Evolutionary conservation across 257 asterid genomes (phyloP), one percentile per base, ranked within the genome.

Genomic region (Avicennia marina): DNA sequence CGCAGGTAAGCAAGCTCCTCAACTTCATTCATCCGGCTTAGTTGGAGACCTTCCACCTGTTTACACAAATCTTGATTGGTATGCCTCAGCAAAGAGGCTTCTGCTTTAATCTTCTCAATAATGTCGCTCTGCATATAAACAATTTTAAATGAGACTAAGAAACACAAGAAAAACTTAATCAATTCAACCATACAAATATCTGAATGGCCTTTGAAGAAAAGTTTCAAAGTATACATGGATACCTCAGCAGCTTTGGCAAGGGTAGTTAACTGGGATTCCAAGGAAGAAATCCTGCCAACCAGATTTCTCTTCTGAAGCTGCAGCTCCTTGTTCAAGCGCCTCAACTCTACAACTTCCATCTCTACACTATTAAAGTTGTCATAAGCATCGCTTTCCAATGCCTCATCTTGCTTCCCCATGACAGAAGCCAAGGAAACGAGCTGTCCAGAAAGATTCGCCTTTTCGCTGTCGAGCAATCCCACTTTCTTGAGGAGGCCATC

Each of bases 41-140:
- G 63, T 61, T 90, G 98, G 68, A 90, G 96, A 47, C 89, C 90
- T 68, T 90, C 98, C 55, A 90, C 96, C 83, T 90, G 98, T 67
- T 90, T 90, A 74, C 89, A 71, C 12, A 90, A 86, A 63, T 81
- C 94, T 59, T 78, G 83, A 53, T 90, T 90, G n/a, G 89, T 80
- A 56, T 81, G 75, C 74, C 79, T 81, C 8, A 87, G 78, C 76
- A 66, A 53, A 38, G 84, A 82, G n/a, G 87, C 95, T 76, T 90
- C 96, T 46, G 84, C 91, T 83, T 76, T 81, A 42, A 83, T 78
- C 66, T 78, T 75, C 75, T 83, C 89, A 27, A 90, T 69, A 34
- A 42, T 53, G 15, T 87, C 86, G 56, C 58, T 64, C 96, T 90
- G 70, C 68, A 57, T 20, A 64, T 29, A 13, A 63, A 58, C 41